These are phyloP conservation scores for Cordia subcordata DNA, from an alignment of 257 asterid species.

Conservation along the genomic window DNA sequence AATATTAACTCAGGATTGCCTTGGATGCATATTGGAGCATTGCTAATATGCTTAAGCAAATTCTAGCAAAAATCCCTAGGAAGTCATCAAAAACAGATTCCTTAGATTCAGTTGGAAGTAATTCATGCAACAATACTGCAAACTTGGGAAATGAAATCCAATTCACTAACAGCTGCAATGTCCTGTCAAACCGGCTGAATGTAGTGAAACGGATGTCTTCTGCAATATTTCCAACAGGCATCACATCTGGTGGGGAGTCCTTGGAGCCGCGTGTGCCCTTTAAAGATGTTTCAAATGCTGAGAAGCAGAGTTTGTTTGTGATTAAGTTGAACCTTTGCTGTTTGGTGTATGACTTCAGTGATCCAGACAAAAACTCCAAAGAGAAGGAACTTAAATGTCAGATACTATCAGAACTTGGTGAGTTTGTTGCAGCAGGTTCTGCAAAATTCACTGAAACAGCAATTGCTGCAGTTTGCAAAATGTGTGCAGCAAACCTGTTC, in stretches of 20 bases:
- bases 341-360: constrained; percentile 35
- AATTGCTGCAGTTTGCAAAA: constrained; percentile 39
- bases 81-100: constrained; percentile 35
- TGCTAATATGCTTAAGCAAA: constrained; percentile 49
- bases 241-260: constrained; percentile 32
- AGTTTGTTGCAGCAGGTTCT: constrained; percentile 38
- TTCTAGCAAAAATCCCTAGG: constrained; percentile 47
- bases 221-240: constrained; percentile 44
- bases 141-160: constrained; percentile 26
- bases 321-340: constrained; percentile 43
- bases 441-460: constrained; percentile 35
- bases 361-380: constrained; percentile 23
- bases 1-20: constrained; percentile 6
- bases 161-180: constrained; percentile 37
- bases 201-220: constrained; percentile 43
- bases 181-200: constrained; percentile 33
- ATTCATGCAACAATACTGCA: constrained; percentile 28
- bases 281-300: constrained; percentile 41
- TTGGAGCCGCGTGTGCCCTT: constrained; percentile 34
- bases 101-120: constrained; percentile 26
- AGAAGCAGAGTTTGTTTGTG: constrained; percentile 35
- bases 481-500: constrained; percentile 37
- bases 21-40: constrained; percentile 19
- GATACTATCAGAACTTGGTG: constrained; percentile 31
- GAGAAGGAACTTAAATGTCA: constrained; percentile 44